Conservation (phyloP, 345 rosid species). For the Euclidium syriacum region DNA sequence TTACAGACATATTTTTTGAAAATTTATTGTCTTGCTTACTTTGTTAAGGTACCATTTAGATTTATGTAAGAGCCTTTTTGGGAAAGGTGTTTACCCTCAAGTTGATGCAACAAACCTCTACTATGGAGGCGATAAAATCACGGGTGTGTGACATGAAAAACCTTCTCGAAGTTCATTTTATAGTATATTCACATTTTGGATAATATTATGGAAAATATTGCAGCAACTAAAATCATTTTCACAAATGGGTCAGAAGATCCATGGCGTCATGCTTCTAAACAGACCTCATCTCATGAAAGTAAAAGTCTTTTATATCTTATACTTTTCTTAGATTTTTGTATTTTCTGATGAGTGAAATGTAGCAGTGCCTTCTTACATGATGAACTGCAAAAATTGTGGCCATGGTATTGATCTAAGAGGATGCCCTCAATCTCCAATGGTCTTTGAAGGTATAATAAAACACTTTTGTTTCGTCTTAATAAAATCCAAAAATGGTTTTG, state of each 20-base stretch:
- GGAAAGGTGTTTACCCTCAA: constrained; percentile 60
- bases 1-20: background rate
- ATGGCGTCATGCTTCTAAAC: constrained; percentile 93
- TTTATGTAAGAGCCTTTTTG: constrained; percentile 75
- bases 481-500: background rate
- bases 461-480: background rate
- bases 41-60: constrained; percentile 73
- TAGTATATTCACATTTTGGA: background rate
- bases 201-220: background rate
- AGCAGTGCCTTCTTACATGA: constrained; percentile 38
- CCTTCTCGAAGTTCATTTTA: constrained; percentile 13
- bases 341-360: background rate
- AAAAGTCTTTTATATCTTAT: constrained; percentile 25
- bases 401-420: constrained; percentile 92
- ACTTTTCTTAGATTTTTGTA: background rate
- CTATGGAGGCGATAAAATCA: constrained; percentile 76
- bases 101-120: constrained; percentile 68
- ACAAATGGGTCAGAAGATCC: constrained; percentile 94
- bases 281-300: constrained; percentile 65
- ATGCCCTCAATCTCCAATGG: constrained; percentile 78
- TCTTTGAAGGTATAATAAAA: constrained; percentile 60
- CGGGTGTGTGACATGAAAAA: constrained; percentile 38
- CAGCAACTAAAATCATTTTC: constrained; percentile 81
- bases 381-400: constrained; percentile 80
- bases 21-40: background rate